Percentiles rank a stretch among this genome's conserved stretches.
These are phyloP conservation scores for Metschnikowia gelsemii DNA, from an alignment of 805 yeast species.

Conservation along the genomic window DNA sequence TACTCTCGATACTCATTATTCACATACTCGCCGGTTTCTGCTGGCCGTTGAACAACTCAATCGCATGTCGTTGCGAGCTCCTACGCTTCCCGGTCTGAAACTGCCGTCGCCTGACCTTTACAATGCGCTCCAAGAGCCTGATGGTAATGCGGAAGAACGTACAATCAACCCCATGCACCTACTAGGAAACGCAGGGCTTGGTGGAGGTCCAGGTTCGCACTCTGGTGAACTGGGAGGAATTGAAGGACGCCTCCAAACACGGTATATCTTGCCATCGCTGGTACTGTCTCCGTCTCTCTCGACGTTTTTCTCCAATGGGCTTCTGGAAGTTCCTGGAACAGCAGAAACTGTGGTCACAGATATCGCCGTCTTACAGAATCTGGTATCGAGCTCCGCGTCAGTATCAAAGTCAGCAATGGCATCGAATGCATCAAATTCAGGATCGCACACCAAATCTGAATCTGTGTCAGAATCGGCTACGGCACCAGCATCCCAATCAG, in stretches of 20 bases:
- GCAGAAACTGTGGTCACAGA: too few relatives aligned
- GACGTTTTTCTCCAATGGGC: constrained; percentile 15
- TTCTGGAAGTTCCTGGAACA: constrained; percentile 2
- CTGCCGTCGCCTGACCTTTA: constrained; percentile 21
- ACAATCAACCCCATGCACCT: constrained; percentile 38
- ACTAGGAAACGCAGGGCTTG: constrained; percentile 11
- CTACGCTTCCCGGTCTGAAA: constrained; percentile 14
- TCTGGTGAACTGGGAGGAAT: too few relatives aligned
- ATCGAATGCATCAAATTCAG: background rate
- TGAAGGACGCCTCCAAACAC: constrained; percentile 4
- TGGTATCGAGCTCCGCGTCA: too few relatives aligned
- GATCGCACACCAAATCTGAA: background rate
- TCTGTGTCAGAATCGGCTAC: background rate
- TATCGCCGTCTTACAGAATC: too few relatives aligned
- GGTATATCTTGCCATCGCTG: constrained; percentile 18
- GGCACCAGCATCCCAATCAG: too few relatives aligned
- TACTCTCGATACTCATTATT: constrained; percentile 9
- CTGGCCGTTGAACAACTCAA: constrained; percentile 28
- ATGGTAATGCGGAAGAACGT: constrained; percentile 19
- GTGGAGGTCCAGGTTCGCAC: too few relatives aligned
- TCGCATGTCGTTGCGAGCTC: constrained; percentile 24
- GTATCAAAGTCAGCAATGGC: background rate
- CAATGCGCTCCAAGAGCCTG: background rate
- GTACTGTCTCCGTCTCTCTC: constrained; percentile 18
- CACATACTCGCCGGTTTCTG: constrained; percentile 18